Percentiles rank a stretch among this genome's conserved stretches.
Conservation (phyloP, 2,329 filamentous ascomycete genomes). For the Chaetomium sp. region DNA sequence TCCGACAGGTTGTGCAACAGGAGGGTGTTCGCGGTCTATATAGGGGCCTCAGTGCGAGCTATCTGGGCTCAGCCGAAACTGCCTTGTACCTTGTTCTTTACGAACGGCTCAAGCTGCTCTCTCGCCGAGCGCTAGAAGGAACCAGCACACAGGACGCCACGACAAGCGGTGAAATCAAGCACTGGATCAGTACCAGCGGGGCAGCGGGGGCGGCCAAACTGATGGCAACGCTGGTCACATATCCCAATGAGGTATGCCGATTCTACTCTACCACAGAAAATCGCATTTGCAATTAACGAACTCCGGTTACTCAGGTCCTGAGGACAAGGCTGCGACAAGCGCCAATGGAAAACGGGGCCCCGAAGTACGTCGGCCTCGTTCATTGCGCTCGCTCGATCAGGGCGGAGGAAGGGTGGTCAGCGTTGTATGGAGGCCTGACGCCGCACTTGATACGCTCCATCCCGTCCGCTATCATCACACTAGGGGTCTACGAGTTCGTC, state of each 20-base stretch:
- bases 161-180: not conserved
- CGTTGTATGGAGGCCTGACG: not conserved
- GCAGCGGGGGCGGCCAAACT: not conserved
- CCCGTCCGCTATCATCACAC: not conserved
- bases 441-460: not conserved
- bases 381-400: not conserved
- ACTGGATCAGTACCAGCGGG: not conserved
- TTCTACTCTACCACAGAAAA: not conserved
- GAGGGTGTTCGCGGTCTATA: slow-evolving; percentile 6
- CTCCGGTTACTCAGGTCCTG: not conserved
- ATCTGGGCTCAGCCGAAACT: not conserved
- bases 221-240: not conserved
- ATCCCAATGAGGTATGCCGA: not conserved
- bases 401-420: not conserved
- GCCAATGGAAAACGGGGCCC: not conserved
- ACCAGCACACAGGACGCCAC: not conserved
- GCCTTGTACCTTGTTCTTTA: not conserved
- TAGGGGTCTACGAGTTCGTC: not conserved
- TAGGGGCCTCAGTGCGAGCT: not conserved
- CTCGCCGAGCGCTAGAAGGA: not conserved
- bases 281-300: not conserved
- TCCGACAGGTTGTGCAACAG: slow-evolving; percentile 3
- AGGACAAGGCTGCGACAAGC: not conserved
- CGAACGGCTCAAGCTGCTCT: not conserved
- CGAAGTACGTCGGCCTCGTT: not conserved